Percentiles rank a stretch among this genome's conserved stretches.
phyloP scores from a whole-genome alignment of 164 flowering plant genomes.

The Nymphaea colorata region DNA sequence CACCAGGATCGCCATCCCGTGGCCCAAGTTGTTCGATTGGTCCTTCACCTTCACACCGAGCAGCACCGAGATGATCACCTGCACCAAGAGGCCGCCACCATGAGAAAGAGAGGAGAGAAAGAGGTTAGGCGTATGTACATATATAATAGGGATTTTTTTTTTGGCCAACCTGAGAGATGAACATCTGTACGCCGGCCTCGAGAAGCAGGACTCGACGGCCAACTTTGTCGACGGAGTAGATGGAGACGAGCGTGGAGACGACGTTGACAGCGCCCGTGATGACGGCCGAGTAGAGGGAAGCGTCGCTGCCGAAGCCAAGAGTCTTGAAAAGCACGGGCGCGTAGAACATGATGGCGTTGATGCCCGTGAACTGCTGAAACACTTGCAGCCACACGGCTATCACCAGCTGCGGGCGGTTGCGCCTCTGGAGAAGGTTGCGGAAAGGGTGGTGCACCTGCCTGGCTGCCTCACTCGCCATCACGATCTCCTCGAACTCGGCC shows the following conservation, averaged over 20 bases:
- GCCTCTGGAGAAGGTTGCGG: slow-evolving; percentile 54
- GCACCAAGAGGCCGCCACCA: background rate
- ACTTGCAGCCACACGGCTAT: slow-evolving; percentile 52
- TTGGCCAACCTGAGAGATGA: slow-evolving; percentile 46
- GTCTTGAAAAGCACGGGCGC: slow-evolving; percentile 81
- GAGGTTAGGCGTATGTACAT: background rate
- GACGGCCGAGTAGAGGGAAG: slow-evolving; percentile 80
- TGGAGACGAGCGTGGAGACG: slow-evolving; percentile 68
- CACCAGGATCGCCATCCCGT: slow-evolving; percentile 40
- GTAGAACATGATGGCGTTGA: slow-evolving; percentile 96
- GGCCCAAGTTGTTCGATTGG: slow-evolving; percentile 26
- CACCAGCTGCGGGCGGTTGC: slow-evolving; percentile 60
- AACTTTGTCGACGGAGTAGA: slow-evolving; percentile 83
- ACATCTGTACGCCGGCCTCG: slow-evolving; percentile 92
- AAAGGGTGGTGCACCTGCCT: slow-evolving; percentile 77
- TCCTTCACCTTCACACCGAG: slow-evolving; percentile 72
- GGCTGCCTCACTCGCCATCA: slow-evolving; percentile 76
- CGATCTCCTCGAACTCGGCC: slow-evolving; percentile 66
- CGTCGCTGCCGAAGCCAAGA: slow-evolving; percentile 56
- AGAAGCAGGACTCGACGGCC: slow-evolving; percentile 72
- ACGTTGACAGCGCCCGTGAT: slow-evolving; percentile 86
- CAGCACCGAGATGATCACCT: slow-evolving; percentile 44
- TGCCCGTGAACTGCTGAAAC: slow-evolving; percentile 91
- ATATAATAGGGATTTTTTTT: background rate
- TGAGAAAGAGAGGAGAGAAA: slow-evolving; percentile 1